Conservation (phyloP, 805 yeast genomes). For the Hanseniaspora lindneri region DNA sequence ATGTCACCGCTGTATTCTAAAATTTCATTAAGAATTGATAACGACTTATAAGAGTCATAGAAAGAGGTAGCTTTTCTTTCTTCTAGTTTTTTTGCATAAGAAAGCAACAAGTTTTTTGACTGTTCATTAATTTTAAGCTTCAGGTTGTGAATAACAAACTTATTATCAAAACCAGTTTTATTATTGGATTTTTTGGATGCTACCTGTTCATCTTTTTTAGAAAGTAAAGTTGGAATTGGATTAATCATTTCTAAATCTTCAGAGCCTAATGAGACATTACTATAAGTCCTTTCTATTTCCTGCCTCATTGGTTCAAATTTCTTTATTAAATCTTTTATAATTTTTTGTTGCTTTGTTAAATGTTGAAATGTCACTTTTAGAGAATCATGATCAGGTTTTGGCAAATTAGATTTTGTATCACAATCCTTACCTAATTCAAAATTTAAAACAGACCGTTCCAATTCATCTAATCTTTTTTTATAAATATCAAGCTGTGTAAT, state of each 20-base stretch:
- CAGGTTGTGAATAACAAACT: slow-evolving; percentile 46
- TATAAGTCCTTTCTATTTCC: neutral
- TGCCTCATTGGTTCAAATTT: slow-evolving; percentile 1
- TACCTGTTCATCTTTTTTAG: neutral
- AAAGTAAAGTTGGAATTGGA: slow-evolving; percentile 8
- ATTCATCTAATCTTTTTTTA: slow-evolving; percentile 26
- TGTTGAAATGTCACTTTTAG: neutral
- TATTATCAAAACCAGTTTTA: slow-evolving; percentile 37
- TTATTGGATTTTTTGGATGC: neutral
- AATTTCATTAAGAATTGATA: slow-evolving; percentile 37
- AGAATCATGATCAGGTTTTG: neutral
- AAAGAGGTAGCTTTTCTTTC: slow-evolving; percentile 36
- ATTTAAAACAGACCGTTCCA: neutral
- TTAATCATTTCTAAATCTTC: slow-evolving; percentile 13
- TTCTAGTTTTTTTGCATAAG: slow-evolving; percentile 35
- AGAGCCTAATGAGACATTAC: slow-evolving; percentile 3
- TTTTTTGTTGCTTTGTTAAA: neutral
- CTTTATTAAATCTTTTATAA: slow-evolving; percentile 3
- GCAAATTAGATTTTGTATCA: neutral
- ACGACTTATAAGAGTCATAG: slow-evolving; percentile 40
- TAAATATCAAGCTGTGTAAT: slow-evolving; percentile 41
- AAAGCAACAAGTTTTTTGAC: slow-evolving; percentile 38
- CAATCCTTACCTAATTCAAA: neutral
- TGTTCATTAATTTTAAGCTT: slow-evolving; percentile 44
- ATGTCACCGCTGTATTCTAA: slow-evolving; percentile 20